A percentile compares a stretch with the other conserved stretches of the same genome.
Evolutionary conservation across 1,139 yeast species (phyloP).

Genomic region (Tardiomyces blankii): DNA sequence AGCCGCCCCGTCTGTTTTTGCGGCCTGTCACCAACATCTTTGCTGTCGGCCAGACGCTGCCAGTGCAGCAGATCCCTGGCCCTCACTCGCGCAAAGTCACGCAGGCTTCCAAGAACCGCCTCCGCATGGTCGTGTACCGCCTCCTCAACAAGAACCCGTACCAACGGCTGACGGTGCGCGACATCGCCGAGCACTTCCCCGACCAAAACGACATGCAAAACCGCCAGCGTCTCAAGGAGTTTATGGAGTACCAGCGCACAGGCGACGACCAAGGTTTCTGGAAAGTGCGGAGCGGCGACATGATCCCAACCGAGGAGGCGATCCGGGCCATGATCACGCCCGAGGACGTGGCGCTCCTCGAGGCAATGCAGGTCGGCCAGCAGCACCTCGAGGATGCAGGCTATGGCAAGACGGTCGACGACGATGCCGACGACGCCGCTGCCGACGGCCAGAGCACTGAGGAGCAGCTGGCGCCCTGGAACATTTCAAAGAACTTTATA

Average conservation of each 20-base stretch:
- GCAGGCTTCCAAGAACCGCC: constrained; percentile 78
- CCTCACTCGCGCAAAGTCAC: constrained; percentile 97
- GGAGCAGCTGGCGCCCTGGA: constrained; percentile 93
- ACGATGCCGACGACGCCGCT: constrained; percentile 29
- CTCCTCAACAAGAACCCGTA: constrained; percentile 69
- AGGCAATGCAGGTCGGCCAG: constrained; percentile 90
- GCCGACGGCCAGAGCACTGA: constrained; percentile 46
- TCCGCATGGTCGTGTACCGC: constrained; percentile 89
- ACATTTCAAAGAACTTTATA: constrained; percentile 76
- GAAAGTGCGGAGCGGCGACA: constrained; percentile 72
- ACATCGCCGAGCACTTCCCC: constrained; percentile 87
- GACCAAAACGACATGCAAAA: constrained; percentile 98
- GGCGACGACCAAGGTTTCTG: constrained; percentile 95
- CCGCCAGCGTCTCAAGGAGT: constrained; percentile 88
- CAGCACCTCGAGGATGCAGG: constrained; percentile 69
- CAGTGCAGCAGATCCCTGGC: constrained; percentile 92
- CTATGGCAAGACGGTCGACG: constrained; percentile 39
- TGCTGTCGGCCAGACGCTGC: constrained; percentile 87
- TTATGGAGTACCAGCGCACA: constrained; percentile 93
- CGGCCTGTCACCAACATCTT: constrained; percentile 63
- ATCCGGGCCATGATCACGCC: constrained; percentile 83
- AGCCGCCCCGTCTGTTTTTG: constrained; percentile 43
- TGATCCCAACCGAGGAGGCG: constrained; percentile 67
- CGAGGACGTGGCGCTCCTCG: constrained; percentile 79
- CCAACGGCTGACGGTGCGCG: constrained; percentile 73